Evolutionary conservation across 2,329 filamentous ascomycete species (phyloP).

Genomic region (Diaporthe australafricana): DNA sequence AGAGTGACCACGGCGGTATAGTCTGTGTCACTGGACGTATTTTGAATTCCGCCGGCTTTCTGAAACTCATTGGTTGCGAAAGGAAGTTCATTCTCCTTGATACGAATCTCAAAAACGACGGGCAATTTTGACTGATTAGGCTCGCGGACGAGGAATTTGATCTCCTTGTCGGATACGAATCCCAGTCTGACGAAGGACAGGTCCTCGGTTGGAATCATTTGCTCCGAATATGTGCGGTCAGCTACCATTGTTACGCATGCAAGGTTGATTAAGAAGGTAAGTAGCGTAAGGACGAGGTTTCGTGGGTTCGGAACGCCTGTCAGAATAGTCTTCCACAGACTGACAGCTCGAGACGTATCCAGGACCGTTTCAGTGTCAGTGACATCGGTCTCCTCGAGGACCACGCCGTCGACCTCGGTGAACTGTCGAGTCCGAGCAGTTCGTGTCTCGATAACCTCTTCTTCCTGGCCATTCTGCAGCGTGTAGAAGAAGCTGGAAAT

Average conservation of each 20-base stretch:
- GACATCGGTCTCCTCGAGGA: conserved; percentile 72
- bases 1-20: conserved; percentile 81
- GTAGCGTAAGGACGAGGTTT: conserved; percentile 73
- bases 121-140: conserved; percentile 81
- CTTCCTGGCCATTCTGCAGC: conserved; percentile 69
- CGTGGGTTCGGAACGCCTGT: conserved; percentile 80
- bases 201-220: conserved; percentile 77
- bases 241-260: conserved; percentile 75
- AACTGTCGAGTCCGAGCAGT: conserved; percentile 41
- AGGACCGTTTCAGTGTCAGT: conserved; percentile 67
- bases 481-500: conserved; percentile 68
- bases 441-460: conserved; percentile 67
- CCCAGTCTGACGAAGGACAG: conserved; percentile 89
- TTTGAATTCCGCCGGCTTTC: conserved; percentile 70
- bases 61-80: conserved; percentile 75
- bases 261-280: conserved; percentile 80
- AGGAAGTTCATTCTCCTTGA: conserved; percentile 61
- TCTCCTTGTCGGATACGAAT: conserved; percentile 84
- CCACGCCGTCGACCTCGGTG: conserved; percentile 45
- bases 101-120: conserved; percentile 75
- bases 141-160: conserved; percentile 86
- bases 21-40: conserved; percentile 81
- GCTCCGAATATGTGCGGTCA: conserved; percentile 83
- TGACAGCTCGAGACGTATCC: conserved; percentile 60
- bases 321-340: conserved; percentile 59